A percentile compares a stretch with the other conserved stretches of the same genome.
phyloP scores from a whole-genome alignment of 2,329 filamentous ascomycete genomes.

The Phaeosphaeriaceae sp. region DNA sequence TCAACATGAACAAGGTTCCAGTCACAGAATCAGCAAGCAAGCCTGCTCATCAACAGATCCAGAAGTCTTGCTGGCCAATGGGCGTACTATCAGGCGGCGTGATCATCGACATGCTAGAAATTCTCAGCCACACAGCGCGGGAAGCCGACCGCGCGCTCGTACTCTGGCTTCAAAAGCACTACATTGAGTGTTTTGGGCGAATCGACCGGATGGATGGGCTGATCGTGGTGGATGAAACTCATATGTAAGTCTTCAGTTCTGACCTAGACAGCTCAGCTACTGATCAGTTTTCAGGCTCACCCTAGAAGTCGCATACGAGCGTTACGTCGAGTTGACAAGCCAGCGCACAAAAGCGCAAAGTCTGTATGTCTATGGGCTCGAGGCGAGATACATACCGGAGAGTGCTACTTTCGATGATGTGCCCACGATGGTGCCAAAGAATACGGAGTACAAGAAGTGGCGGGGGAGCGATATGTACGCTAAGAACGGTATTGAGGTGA shows the following conservation, averaged over 20 bases:
- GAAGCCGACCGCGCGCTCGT: conserved; percentile 3
- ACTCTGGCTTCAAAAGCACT: conserved; percentile 12
- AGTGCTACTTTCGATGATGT: too few relatives aligned
- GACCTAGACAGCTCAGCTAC: too few relatives aligned
- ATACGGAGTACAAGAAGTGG: conserved; percentile 1
- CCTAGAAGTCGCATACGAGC: conserved; percentile 5
- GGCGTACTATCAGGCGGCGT: conserved; percentile 14
- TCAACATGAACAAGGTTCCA: neutral
- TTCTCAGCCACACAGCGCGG: conserved; percentile 6
- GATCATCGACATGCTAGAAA: conserved; percentile 11
- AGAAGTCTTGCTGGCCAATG: conserved; percentile 3
- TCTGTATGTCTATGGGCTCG: conserved; percentile 14
- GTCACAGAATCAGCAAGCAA: neutral
- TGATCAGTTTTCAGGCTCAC: neutral
- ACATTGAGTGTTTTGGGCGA: conserved; percentile 12
- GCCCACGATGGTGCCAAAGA: neutral
- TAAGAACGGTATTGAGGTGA: neutral
- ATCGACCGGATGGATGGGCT: conserved; percentile 18
- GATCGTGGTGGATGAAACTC: conserved; percentile 4
- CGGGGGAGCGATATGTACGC: conserved; percentile 6
- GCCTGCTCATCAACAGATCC: neutral
- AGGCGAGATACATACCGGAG: neutral
- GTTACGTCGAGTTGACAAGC: conserved; percentile 4
- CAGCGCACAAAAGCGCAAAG: neutral
- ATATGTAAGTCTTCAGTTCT: conserved; percentile 1